Evolutionary conservation across 2,329 filamentous ascomycete genomes (phyloP).

Genomic region (Apiospora saccharicola): DNA sequence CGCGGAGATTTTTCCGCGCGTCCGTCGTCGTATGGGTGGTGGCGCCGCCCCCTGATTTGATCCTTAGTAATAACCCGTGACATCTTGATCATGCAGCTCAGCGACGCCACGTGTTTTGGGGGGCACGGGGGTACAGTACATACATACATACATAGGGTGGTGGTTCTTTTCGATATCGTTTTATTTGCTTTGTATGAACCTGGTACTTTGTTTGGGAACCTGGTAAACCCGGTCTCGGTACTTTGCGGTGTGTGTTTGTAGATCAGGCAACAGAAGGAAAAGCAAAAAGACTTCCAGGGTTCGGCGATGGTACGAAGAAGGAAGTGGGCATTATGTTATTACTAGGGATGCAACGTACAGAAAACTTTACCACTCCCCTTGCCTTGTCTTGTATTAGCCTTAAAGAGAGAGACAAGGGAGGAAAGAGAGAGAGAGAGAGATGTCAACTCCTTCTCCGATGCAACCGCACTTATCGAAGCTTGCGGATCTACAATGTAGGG

Average conservation of each 20-base stretch:
- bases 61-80: slow-evolving; percentile 12
- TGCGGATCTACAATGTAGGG: background rate
- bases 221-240: too few species aligned
- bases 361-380: background rate
- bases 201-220: too few species aligned
- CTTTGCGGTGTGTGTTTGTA: too few species aligned
- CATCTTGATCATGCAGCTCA: slow-evolving; percentile 17
- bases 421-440: background rate
- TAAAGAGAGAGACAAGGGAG: background rate
- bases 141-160: too few species aligned
- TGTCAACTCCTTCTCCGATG: background rate
- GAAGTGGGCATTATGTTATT: too few species aligned
- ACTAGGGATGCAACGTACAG: background rate
- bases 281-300: too few species aligned
- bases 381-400: background rate
- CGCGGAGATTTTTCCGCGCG: background rate
- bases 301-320: too few species aligned
- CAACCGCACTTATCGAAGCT: background rate
- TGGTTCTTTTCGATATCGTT: background rate
- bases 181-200: background rate
- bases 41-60: slow-evolving; percentile 4
- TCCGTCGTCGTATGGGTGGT: background rate
- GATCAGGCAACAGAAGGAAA: too few species aligned
- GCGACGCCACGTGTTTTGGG: slow-evolving; percentile 6
- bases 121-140: too few species aligned